Base-by-base conservation (phyloP, 148 eudicot species). In the Spergularia marina region DNA sequence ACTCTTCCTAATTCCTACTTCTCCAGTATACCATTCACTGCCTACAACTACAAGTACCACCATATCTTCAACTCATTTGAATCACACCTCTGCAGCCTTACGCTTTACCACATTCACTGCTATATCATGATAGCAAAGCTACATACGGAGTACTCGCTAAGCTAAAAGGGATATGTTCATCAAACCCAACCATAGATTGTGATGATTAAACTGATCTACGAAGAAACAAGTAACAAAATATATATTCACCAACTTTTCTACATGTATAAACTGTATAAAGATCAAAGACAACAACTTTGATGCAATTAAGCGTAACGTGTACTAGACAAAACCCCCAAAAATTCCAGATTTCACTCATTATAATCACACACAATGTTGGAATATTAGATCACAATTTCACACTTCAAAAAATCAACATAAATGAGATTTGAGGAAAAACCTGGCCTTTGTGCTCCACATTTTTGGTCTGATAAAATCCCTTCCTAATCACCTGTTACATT, bases 381-480 rank as follows among this genome's bases (percentile, higher is more conserved):
- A 23, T 23, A 23, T 23, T 23, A 41, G 44, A 44, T 44, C 49
- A 44, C 49, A 44, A 44, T 44, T 4, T 44, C 49, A 44, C 6
- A 44, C 49, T 44, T 30, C 25, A 23, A 23, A 30, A 2, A 30
- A 30, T 30, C 2, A 30, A 30, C 36, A 23, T 49, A 62, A 39
- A 7, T 40, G 12, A 5, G 34, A 15, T 5, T 18, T 7, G 64
- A 74, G 40, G 11, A 23, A 25, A 11, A 53, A 92, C 97, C 91
- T 61, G 73, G 87, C 98, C 96, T 84, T 90, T 92, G 84, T 92
- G 98, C 87, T 90, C 98, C 77, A 92, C 96, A 74, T 81, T 78
- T 85, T 92, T 92, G 56, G 88, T 87, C 85, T 85, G 67, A 58
- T 90, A 84, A 74, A 92, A 92, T 8, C 88, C 96, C 21, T 83